Evolutionary conservation across 306 rosid genomes (phyloP).

Genomic region (Clitoria ternatea): DNA sequence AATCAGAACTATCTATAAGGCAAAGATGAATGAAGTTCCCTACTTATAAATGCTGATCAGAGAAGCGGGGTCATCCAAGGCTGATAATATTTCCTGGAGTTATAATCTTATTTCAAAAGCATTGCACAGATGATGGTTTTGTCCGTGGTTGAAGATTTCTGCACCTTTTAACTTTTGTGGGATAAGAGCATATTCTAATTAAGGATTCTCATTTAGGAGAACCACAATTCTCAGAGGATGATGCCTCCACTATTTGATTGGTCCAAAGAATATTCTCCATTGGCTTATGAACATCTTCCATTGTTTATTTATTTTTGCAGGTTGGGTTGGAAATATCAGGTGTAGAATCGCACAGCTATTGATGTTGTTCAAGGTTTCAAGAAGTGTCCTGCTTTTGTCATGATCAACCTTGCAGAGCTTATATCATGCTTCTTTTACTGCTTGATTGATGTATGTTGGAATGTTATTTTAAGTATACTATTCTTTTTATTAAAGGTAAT

Average conservation of each 20-base stretch:
- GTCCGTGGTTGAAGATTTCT: slow-evolving; percentile 34
- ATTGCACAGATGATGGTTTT: slow-evolving; percentile 22
- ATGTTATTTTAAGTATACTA: slow-evolving; percentile 42
- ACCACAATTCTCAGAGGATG: slow-evolving; percentile 48
- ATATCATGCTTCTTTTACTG: slow-evolving; percentile 66
- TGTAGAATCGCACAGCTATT: slow-evolving; percentile 47
- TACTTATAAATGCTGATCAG: slow-evolving; percentile 34
- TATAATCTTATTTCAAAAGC: slow-evolving; percentile 19
- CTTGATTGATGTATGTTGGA: slow-evolving; percentile 89
- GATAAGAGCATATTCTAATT: slow-evolving; percentile 26
- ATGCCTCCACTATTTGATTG: slow-evolving; percentile 59
- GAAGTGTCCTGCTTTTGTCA: slow-evolving; percentile 63
- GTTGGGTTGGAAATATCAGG: slow-evolving; percentile 52
- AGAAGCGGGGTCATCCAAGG: slow-evolving; percentile 29
- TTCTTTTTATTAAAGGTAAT: slow-evolving; percentile 25
- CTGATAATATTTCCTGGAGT: slow-evolving; percentile 29
- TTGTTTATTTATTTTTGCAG: slow-evolving; percentile 76
- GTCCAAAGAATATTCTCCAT: slow-evolving; percentile 41
- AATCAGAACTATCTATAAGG: slow-evolving; percentile 22
- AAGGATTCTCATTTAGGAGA: slow-evolving; percentile 36
- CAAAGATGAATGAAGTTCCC: slow-evolving; percentile 15
- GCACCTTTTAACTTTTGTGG: slow-evolving; percentile 23
- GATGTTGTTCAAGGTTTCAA: slow-evolving; percentile 70
- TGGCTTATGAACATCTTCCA: slow-evolving; percentile 54
- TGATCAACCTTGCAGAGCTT: slow-evolving; percentile 64